Conservation (phyloP, 768 basidiomycete species). For the Lactarius trivialis region DNA sequence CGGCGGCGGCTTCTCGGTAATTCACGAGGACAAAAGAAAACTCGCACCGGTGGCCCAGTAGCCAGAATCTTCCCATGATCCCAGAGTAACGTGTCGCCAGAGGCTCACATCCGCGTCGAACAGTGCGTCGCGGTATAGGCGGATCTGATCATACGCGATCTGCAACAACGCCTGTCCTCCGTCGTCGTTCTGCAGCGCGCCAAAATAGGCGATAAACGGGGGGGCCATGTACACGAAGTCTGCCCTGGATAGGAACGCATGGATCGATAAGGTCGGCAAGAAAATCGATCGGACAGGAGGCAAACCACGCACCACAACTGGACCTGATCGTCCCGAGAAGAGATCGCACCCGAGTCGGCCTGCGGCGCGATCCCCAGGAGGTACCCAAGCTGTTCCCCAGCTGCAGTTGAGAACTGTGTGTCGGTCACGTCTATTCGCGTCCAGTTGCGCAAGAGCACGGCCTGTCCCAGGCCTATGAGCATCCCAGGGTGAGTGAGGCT, state of each 20-base stretch:
- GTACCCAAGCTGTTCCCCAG: constrained; percentile 42
- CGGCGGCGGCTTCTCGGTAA: background rate
- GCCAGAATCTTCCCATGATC: constrained; percentile 39
- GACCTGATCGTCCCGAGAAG: constrained; percentile 46
- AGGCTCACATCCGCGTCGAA: constrained; percentile 39
- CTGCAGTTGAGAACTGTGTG: constrained; percentile 37
- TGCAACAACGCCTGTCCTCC: constrained; percentile 35
- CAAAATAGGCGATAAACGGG: constrained; percentile 62
- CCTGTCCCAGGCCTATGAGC: constrained; percentile 42
- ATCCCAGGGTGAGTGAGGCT: background rate
- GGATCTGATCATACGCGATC: constrained; percentile 49
- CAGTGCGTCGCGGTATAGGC: constrained; percentile 50
- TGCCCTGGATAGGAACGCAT: constrained; percentile 33
- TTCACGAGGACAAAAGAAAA: no score
- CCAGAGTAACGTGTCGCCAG: constrained; percentile 52
- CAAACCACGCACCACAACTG: constrained; percentile 42
- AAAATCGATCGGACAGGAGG: background rate
- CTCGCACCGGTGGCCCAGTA: constrained; percentile 52
- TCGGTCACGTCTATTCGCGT: constrained; percentile 35
- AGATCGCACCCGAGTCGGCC: constrained; percentile 49
- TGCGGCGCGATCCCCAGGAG: constrained; percentile 41
- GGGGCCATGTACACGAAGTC: constrained; percentile 59
- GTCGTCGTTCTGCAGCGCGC: constrained; percentile 38
- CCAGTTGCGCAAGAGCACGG: constrained; percentile 49
- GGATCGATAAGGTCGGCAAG: background rate